A percentile compares a stretch with the other conserved stretches of the same genome.
phyloP scores from a whole-genome alignment of 208 protist genomes.

The Wallacemonas sp. region DNA sequence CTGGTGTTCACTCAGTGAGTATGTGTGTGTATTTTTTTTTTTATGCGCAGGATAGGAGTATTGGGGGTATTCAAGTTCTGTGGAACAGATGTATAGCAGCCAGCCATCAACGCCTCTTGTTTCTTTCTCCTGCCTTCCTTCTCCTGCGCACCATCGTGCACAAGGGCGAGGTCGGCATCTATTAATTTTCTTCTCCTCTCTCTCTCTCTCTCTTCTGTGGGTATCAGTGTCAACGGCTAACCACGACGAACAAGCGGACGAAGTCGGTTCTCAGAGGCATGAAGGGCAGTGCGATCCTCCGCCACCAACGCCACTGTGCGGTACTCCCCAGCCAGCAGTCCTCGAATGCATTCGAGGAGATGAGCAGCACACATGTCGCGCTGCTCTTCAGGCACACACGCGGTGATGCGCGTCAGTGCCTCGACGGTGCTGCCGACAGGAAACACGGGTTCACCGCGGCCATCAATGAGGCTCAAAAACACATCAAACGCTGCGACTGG shows the following conservation, averaged over 20 bases:
- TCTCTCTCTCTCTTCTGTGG: too few species aligned
- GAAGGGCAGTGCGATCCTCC: background rate
- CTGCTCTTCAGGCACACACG: constrained; percentile 31
- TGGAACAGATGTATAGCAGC: too few species aligned
- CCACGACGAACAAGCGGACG: constrained; percentile 4
- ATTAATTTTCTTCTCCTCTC: too few species aligned
- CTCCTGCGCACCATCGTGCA: too few species aligned
- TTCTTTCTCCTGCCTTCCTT: too few species aligned
- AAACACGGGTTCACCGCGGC: constrained; percentile 30
- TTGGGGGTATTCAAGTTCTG: too few species aligned
- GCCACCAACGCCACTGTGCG: constrained; percentile 29
- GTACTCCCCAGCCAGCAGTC: constrained; percentile 48
- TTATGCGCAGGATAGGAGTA: too few species aligned
- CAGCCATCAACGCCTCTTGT: too few species aligned
- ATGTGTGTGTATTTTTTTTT: too few species aligned
- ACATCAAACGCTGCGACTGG: constrained; percentile 33
- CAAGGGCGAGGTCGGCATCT: too few species aligned
- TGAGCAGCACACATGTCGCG: constrained; percentile 51
- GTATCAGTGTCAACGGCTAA: background rate
- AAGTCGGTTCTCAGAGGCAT: background rate
- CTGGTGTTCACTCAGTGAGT: too few species aligned
- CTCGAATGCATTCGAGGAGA: constrained; percentile 67
- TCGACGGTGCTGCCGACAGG: constrained; percentile 31
- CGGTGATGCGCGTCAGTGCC: constrained; percentile 39
- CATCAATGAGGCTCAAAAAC: constrained; percentile 51